Conservation (phyloP, 2,329 filamentous ascomycete species). For the Botrytis fragariae region DNA sequence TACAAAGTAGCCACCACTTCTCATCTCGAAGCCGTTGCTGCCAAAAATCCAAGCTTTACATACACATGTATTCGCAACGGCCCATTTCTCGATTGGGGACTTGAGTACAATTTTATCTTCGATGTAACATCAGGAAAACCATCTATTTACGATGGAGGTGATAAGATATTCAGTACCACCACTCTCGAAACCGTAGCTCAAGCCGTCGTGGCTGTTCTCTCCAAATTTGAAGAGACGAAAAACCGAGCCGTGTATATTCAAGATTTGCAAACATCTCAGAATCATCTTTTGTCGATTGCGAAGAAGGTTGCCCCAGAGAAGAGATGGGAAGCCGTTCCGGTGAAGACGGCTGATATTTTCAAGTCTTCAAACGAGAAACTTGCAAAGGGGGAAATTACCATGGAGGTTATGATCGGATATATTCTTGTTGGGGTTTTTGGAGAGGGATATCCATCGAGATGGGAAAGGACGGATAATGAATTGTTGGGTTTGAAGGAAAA, state of each 20-base stretch:
- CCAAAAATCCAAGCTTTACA: constrained; percentile 45
- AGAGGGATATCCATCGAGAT: constrained; percentile 38
- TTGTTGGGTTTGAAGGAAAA: constrained; percentile 45
- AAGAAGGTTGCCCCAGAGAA: constrained; percentile 39
- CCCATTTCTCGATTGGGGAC: constrained; percentile 59
- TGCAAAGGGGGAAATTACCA: constrained; percentile 33
- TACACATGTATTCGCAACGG: constrained; percentile 56
- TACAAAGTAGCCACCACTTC: constrained; percentile 48
- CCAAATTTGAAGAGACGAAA: constrained; percentile 51
- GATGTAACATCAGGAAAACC: constrained; percentile 44
- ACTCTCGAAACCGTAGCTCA: constrained; percentile 48
- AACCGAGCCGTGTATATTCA: constrained; percentile 51
- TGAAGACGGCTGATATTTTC: constrained; percentile 23
- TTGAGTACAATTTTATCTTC: constrained; percentile 45
- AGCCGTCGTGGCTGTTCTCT: constrained; percentile 49
- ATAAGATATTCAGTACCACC: constrained; percentile 48
- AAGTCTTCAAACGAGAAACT: constrained; percentile 28
- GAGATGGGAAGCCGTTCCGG: constrained; percentile 31
- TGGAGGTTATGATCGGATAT: constrained; percentile 38
- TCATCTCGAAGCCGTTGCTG: constrained; percentile 42
- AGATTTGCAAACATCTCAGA: constrained; percentile 47
- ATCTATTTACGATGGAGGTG: constrained; percentile 50
- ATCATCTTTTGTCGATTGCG: constrained; percentile 38
- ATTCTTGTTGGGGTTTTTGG: constrained; percentile 39
- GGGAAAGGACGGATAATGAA: constrained; percentile 42